Conservation (phyloP, 768 basidiomycete genomes). For the Lactarius evosmus region DNA sequence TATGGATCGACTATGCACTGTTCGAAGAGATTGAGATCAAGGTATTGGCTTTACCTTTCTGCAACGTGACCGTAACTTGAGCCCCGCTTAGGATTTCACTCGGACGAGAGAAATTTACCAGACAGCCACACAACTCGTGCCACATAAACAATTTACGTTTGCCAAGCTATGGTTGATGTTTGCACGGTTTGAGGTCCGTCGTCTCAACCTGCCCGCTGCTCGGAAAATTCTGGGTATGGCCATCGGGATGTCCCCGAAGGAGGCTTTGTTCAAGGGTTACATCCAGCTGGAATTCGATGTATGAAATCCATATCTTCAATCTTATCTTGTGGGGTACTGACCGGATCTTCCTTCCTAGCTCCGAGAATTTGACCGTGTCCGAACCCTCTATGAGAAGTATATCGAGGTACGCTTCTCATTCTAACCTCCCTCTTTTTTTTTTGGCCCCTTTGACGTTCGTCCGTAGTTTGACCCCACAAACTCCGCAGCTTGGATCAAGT, state of each 20-base stretch:
- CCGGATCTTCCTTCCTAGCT: conserved; percentile 45
- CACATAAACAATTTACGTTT: conserved; percentile 96
- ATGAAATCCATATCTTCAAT: conserved; percentile 16
- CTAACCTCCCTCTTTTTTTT: background rate
- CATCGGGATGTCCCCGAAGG: conserved; percentile 96
- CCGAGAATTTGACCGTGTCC: conserved; percentile 92
- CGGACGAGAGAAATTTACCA: conserved; percentile 91
- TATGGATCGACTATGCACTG: conserved; percentile 93
- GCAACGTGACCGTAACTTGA: background rate
- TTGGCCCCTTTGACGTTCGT: background rate
- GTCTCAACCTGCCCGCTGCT: conserved; percentile 76
- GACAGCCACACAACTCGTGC: conserved; percentile 82
- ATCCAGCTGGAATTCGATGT: conserved; percentile 92
- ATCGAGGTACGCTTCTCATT: conserved; percentile 59
- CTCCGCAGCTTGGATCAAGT: conserved; percentile 94
- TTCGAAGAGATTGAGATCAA: conserved; percentile 97
- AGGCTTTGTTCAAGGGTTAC: conserved; percentile 92
- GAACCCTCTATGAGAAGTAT: conserved; percentile 90
- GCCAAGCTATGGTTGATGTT: conserved; percentile 95
- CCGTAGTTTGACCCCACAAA: conserved; percentile 81
- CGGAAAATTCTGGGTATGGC: conserved; percentile 86
- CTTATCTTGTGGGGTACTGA: conserved; percentile 19
- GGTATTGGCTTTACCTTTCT: conserved; percentile 40
- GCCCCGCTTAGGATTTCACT: conserved; percentile 60
- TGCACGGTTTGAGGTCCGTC: conserved; percentile 88